Base-by-base conservation (phyloP, 2,329 filamentous ascomycete genomes). In the Elsinoe fawcettii region DNA sequence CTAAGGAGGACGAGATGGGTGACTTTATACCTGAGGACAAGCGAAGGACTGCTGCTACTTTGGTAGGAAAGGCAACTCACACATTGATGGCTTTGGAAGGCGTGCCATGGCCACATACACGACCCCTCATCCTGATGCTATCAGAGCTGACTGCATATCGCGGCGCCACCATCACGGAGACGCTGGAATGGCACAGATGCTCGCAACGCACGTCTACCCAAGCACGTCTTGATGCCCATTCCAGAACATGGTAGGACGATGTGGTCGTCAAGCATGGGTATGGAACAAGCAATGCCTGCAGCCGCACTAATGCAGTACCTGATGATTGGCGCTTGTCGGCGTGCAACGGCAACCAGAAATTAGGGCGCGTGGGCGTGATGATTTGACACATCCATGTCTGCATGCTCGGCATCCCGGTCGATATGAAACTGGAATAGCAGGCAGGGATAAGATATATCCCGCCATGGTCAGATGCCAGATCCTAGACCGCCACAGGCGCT, bases 351-450 rank as follows among this genome's bases (percentile, higher is more conserved):
- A 46, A 25, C 41, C 22, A 27, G 2, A 46, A 23, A 5, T n/a
- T n/a, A 18, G 8, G 11, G n/a, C 22, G 41, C 41, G 41, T 46
- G 41, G 41, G 22, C n/a, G 11, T n/a, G 22, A 2, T 8, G 41
- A 46, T 25, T 25, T 25, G 41, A 46, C 41, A 46, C 9, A 46
- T n/a, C 41, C 41, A 46, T 46, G 41, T 46, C 41, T 46, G 41
- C 9, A 23, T 46, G 20, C 12, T 22, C 18, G 8, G 23, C 9
- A 46, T 5, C 41, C 41, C 25, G 41, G 41, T 46, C 12, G 41
- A 9, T 46, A 23, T 46, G 41, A 46, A 46, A 46, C 41, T 22
- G 20, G 20, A 46, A 22, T 25, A 46, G 20, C 12, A 14, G 20
- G 41, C 12, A 25, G 22, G 34, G 34, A 37, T 37, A 14, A 37